A percentile compares a stretch with the other conserved stretches of the same genome.
Conservation (phyloP, 2,329 filamentous ascomycete species). For the Penicillium sp. region DNA sequence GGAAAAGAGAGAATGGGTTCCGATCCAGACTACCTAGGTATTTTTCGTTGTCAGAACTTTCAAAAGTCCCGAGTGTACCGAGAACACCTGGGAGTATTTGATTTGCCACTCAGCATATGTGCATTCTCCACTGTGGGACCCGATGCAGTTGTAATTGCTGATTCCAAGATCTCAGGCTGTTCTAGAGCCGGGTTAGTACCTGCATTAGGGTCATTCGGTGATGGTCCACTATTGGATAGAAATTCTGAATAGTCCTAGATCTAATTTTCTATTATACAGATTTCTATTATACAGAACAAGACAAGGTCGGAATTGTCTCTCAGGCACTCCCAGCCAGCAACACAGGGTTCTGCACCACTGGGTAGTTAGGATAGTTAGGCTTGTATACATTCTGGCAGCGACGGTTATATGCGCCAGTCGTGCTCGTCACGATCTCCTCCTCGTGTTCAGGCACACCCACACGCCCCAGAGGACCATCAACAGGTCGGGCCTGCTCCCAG, state of each 20-base stretch:
- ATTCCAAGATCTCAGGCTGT: not conserved
- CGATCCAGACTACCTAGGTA: not conserved
- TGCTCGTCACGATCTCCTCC: not conserved
- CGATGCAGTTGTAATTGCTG: not conserved
- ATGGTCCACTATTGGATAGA: not conserved
- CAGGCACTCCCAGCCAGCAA: not conserved
- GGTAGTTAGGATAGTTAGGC: not conserved
- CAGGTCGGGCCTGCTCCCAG: not conserved
- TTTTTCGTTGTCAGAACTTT: not conserved
- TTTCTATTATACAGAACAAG: not conserved
- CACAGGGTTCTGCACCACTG: not conserved
- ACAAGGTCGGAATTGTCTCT: not conserved
- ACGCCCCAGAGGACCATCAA: not conserved
- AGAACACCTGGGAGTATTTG: not conserved
- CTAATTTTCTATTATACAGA: not conserved
- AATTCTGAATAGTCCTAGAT: not conserved
- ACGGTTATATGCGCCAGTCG: not conserved
- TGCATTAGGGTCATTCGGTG: not conserved
- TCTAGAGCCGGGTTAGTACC: not conserved
- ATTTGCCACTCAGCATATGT: not conserved
- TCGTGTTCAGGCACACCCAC: not conserved
- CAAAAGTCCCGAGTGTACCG: not conserved
- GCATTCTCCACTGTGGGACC: not conserved
- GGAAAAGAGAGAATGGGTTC: not conserved
- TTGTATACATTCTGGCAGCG: not conserved